Conservation (phyloP, 1,284 basidiomycete species). For the Microbotryomycetes sp. region DNA sequence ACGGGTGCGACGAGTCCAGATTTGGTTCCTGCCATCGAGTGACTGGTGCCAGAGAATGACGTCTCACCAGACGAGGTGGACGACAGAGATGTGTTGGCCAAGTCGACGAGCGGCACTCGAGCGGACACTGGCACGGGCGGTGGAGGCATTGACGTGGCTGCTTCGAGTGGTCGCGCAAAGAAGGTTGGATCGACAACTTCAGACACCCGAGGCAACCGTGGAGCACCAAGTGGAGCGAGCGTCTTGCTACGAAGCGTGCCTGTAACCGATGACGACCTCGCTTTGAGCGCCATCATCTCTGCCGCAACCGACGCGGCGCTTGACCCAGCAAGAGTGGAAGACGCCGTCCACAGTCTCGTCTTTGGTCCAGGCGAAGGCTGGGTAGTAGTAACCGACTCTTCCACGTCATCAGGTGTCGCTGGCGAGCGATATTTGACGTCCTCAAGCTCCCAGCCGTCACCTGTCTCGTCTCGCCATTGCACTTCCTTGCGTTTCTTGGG, state of each 20-base stretch:
- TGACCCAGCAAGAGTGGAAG: conserved; percentile 2
- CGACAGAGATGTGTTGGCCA: conserved; percentile 13
- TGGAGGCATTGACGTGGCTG: background rate
- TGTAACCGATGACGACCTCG: conserved; percentile 2
- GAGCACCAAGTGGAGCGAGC: background rate
- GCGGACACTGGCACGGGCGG: background rate
- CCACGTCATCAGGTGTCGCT: background rate
- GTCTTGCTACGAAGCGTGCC: background rate
- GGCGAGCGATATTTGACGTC: conserved; percentile 26
- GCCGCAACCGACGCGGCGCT: conserved; percentile 16
- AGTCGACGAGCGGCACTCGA: conserved; percentile 14
- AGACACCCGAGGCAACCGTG: conserved; percentile 3
- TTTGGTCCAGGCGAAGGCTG: conserved; percentile 8
- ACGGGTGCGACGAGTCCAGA: conserved; percentile 28
- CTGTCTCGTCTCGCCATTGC: conserved; percentile 30
- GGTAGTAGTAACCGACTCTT: background rate
- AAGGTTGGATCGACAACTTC: conserved; percentile 13
- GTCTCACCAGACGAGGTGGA: background rate
- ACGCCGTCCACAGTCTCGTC: conserved; percentile 12
- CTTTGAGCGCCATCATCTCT: conserved; percentile 22
- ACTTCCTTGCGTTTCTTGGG: conserved; percentile 27
- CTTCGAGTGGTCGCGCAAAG: conserved; percentile 7
- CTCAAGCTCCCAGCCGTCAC: conserved; percentile 23
- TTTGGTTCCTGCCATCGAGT: background rate
- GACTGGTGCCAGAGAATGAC: background rate